phyloP scores from a whole-genome alignment of 768 basidiomycete species.

The Tylopilus sp. region DNA sequence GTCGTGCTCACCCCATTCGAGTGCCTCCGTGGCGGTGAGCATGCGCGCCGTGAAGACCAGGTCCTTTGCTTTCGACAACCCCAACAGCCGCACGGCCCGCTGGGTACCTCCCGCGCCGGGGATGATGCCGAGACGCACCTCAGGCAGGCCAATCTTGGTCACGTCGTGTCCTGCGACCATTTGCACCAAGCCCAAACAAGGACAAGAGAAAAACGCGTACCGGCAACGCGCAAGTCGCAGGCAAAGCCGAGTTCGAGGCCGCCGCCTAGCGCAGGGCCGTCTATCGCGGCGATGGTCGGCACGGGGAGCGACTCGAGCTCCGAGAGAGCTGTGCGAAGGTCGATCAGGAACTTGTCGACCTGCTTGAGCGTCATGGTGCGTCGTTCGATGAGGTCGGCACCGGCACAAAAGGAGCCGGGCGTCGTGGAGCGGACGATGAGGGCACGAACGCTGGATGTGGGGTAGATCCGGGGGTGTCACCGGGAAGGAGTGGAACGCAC shows the following conservation, averaged over 20 bases:
- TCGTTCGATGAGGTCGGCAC: constrained; percentile 85
- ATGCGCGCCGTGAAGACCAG: constrained; percentile 79
- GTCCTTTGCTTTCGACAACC: constrained; percentile 78
- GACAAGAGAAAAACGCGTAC: constrained; percentile 48
- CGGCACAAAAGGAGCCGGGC: constrained; percentile 82
- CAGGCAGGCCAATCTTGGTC: constrained; percentile 86
- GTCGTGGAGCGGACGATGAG: constrained; percentile 82
- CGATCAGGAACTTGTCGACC: constrained; percentile 73
- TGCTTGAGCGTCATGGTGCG: constrained; percentile 75
- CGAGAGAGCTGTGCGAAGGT: constrained; percentile 66
- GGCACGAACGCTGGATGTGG: constrained; percentile 56
- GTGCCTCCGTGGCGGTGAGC: constrained; percentile 63
- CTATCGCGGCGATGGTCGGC: constrained; percentile 90
- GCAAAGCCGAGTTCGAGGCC: constrained; percentile 85
- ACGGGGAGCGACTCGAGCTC: constrained; percentile 80
- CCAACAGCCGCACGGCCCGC: constrained; percentile 72
- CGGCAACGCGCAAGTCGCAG: constrained; percentile 88
- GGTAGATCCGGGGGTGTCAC: background rate
- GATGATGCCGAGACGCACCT: constrained; percentile 77
- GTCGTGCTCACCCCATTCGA: constrained; percentile 56
- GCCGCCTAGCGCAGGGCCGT: constrained; percentile 92
- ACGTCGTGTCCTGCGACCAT: constrained; percentile 55
- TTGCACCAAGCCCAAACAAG: too few species aligned
- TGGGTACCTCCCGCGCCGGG: constrained; percentile 92
- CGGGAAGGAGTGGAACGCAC: constrained; percentile 33